Percentiles rank a stretch among this genome's conserved stretches.
Conservation (phyloP, 2,329 filamentous ascomycete species). For the Drechmeria coniospora region DNA sequence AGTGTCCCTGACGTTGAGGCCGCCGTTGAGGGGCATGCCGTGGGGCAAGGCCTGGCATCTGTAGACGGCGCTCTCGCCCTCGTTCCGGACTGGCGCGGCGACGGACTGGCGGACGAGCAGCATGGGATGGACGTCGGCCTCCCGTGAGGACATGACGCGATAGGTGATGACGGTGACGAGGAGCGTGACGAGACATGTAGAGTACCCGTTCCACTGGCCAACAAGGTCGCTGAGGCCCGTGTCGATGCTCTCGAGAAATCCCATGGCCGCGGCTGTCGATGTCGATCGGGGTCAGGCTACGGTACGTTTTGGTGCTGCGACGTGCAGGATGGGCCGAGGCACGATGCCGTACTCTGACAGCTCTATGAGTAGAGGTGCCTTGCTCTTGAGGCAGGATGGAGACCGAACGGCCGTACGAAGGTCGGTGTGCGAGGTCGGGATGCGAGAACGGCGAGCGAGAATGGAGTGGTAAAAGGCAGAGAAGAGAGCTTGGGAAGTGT, state of each 20-base stretch:
- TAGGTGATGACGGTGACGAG: slow-evolving; percentile 56
- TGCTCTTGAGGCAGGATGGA: too few species aligned
- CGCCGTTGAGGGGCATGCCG: slow-evolving; percentile 63
- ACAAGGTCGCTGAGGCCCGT: slow-evolving; percentile 52
- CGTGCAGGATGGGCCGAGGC: too few species aligned
- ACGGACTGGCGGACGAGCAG: slow-evolving; percentile 74
- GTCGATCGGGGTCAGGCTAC: not conserved
- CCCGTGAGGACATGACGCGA: slow-evolving; percentile 52
- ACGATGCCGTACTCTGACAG: too few species aligned
- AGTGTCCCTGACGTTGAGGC: slow-evolving; percentile 68
- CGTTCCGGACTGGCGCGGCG: slow-evolving; percentile 62
- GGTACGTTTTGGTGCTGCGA: too few species aligned
- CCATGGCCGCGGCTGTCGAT: slow-evolving; percentile 14
- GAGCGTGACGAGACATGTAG: slow-evolving; percentile 50
- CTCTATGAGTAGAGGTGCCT: too few species aligned
- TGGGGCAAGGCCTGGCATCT: slow-evolving; percentile 73
- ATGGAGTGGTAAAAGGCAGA: too few species aligned
- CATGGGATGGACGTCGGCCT: slow-evolving; percentile 85
- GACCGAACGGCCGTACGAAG: too few species aligned
- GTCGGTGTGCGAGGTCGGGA: too few species aligned
- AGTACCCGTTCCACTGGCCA: slow-evolving; percentile 69
- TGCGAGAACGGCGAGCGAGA: too few species aligned
- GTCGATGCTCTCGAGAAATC: slow-evolving; percentile 49
- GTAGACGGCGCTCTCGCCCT: slow-evolving; percentile 74
- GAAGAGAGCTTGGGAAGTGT: too few species aligned